phyloP scores from a whole-genome alignment of 768 basidiomycete genomes.

The Mycena rosella region DNA sequence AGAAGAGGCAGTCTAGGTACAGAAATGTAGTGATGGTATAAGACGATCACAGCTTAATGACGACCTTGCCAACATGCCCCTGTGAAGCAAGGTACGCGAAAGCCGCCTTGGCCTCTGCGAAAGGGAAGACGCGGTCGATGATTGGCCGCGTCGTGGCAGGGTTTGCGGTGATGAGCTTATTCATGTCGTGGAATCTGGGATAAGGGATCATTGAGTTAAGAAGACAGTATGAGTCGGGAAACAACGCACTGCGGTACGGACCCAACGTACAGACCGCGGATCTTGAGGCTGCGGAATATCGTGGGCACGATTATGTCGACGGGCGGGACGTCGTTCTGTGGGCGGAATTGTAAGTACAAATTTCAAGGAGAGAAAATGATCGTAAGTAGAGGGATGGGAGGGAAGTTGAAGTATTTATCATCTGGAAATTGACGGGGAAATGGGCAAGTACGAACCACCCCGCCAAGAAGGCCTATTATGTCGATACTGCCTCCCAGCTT shows the following conservation, averaged over 20 bases:
- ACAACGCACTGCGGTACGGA: slow-evolving; percentile 57
- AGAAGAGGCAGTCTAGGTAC: too few species aligned
- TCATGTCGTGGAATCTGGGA: slow-evolving; percentile 60
- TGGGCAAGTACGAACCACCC: slow-evolving; percentile 44
- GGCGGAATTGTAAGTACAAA: neutral
- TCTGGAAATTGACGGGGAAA: too few species aligned
- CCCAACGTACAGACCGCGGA: slow-evolving; percentile 61
- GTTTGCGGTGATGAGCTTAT: slow-evolving; percentile 53
- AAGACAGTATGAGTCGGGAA: neutral
- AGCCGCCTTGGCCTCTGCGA: slow-evolving; percentile 46
- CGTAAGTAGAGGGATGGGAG: too few species aligned
- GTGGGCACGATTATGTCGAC: slow-evolving; percentile 45
- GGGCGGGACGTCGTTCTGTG: slow-evolving; percentile 33
- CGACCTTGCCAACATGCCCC: slow-evolving; percentile 66
- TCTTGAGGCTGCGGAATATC: slow-evolving; percentile 47
- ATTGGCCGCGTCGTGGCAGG: slow-evolving; percentile 55
- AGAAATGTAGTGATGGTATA: too few species aligned
- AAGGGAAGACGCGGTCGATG: slow-evolving; percentile 62
- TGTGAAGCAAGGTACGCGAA: slow-evolving; percentile 61
- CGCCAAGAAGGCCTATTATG: slow-evolving; percentile 51
- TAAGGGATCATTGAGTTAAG: neutral
- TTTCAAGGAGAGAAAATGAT: neutral
- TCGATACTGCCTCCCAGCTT: slow-evolving; percentile 48
- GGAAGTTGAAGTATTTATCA: too few species aligned
- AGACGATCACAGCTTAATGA: slow-evolving; percentile 49